A percentile compares a stretch with the other conserved stretches of the same genome.
These are phyloP conservation scores for Ganoderma lingzhi DNA, from an alignment of 1,284 basidiomycete genomes.

Conservation along the genomic window DNA sequence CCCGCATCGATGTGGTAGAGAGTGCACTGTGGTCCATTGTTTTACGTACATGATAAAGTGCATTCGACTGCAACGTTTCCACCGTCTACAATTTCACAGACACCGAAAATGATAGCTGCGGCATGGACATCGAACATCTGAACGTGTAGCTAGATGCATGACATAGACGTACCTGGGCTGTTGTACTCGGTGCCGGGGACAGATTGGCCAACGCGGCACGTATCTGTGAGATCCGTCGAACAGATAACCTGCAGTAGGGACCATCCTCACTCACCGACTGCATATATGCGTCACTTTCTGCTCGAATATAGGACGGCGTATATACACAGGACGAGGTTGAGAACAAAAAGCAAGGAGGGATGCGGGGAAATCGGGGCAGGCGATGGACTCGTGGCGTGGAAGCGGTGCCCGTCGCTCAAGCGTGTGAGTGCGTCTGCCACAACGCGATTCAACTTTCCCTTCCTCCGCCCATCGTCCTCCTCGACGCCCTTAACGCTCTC, in stretches of 20 bases:
- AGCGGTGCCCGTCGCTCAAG: slow-evolving; percentile 36
- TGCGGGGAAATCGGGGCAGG: slow-evolving; percentile 28
- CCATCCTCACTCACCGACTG: neutral
- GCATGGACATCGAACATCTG: neutral
- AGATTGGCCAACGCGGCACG: slow-evolving; percentile 15
- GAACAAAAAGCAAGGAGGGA: slow-evolving; percentile 11
- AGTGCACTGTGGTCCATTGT: neutral
- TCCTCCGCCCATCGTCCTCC: slow-evolving; percentile 30
- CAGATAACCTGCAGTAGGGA: slow-evolving; percentile 13
- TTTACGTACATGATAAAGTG: slow-evolving; percentile 3
- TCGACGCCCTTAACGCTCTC: slow-evolving; percentile 20
- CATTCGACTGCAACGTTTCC: slow-evolving; percentile 17
- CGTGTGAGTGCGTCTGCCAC: slow-evolving; percentile 39
- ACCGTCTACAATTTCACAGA: slow-evolving; percentile 4
- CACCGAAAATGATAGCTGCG: slow-evolving; percentile 1
- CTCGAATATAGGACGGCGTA: neutral
- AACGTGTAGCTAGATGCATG: neutral
- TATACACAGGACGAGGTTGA: neutral
- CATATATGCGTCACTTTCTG: neutral
- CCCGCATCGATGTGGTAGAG: neutral
- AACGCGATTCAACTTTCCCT: slow-evolving; percentile 35
- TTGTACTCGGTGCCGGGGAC: slow-evolving; percentile 21
- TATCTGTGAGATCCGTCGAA: slow-evolving; percentile 25
- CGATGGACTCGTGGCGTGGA: slow-evolving; percentile 38
- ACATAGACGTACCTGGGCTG: slow-evolving; percentile 6